Evolutionary conservation across 2,329 filamentous ascomycete species (phyloP).

Genomic region (Colletotrichum godetiae): DNA sequence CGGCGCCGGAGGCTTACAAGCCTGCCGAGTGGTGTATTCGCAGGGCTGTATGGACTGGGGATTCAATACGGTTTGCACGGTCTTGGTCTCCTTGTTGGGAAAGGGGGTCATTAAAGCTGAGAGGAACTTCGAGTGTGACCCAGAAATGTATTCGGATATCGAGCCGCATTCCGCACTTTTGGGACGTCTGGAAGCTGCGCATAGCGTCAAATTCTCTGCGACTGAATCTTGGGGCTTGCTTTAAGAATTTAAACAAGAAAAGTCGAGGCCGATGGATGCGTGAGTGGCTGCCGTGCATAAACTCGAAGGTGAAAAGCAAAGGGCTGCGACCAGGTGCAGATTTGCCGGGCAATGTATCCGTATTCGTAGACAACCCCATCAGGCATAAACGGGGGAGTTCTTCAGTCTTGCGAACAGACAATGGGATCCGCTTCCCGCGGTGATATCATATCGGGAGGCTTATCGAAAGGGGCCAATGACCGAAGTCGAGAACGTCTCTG

Average conservation of each 20-base stretch:
- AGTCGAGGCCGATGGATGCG: neutral
- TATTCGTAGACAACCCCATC: neutral
- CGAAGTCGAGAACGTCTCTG: neutral
- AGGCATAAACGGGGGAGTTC: neutral
- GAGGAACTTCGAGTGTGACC: conserved; percentile 6
- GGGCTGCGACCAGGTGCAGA: neutral
- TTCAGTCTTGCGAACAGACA: conserved; percentile 32
- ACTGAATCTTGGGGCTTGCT: neutral
- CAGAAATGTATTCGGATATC: conserved; percentile 28
- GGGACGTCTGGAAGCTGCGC: neutral
- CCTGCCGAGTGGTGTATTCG: conserved; percentile 10
- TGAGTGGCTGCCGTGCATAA: neutral
- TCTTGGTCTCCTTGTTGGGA: conserved; percentile 30
- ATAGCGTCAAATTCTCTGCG: neutral
- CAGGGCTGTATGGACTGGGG: conserved; percentile 21
- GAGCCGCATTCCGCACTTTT: conserved; percentile 18
- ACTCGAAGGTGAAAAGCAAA: neutral
- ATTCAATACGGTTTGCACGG: conserved; percentile 27
- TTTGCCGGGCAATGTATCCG: neutral
- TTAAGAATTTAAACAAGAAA: neutral
- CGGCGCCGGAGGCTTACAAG: conserved; percentile 30
- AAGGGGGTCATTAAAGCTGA: conserved; percentile 9
- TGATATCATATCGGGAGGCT: conserved; percentile 27
- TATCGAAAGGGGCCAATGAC: conserved; percentile 21
- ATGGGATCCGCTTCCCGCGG: conserved; percentile 26